Evolutionary conservation across 108 stramenopile genomes (phyloP), one percentile per base, ranked within the genome.

Genomic region (Nannochloropsis salina): DNA sequence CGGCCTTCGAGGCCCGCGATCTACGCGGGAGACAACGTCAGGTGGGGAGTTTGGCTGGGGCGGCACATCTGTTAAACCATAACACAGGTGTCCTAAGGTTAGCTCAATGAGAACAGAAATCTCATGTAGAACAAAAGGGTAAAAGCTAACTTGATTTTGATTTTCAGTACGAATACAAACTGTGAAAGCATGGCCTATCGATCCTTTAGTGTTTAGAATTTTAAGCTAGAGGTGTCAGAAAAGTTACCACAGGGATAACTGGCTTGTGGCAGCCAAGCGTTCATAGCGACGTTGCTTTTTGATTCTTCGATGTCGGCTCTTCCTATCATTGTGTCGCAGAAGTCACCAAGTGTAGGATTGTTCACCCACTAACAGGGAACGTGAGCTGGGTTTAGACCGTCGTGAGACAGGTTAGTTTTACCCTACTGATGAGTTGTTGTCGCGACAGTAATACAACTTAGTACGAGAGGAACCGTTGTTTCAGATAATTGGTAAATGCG

Each of bases 231-330:
- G 94, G 95, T 95, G 95, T 95, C 95, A 96, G 95, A 96, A 95
- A 95, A 96, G 95, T 96, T 96, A 95, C 95, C 95, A 96, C 95
- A 96, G 94, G 95, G 95, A 96, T 96, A 95, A 95, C 94, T 95
- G 95, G 95, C 95, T 95, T 94, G 95, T 94, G 94, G 95, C 95
- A 80, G 88, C 89, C 87, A 90, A 92, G 88, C 86, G 88, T 90
- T 89, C 91, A 92, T 90, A 92, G 88, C 90, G 86, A 92, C 83
- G 93, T 94, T 93, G 94, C 93, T 94, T 94, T 95, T 96, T 94
- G 94, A 94, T 95, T 93, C 93, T 94, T 96, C 94, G 91, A 91
- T 90, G 88, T 90, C 95, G 94, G 94, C 94, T 96, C 93, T 95
- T 94, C 95, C 94, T 95, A 94, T 94, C 95, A 94, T 95, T 94